Percentiles rank a stretch among this genome's conserved stretches.
phyloP scores from a whole-genome alignment of 805 yeast genomes.

The Candida hispaniensis region DNA sequence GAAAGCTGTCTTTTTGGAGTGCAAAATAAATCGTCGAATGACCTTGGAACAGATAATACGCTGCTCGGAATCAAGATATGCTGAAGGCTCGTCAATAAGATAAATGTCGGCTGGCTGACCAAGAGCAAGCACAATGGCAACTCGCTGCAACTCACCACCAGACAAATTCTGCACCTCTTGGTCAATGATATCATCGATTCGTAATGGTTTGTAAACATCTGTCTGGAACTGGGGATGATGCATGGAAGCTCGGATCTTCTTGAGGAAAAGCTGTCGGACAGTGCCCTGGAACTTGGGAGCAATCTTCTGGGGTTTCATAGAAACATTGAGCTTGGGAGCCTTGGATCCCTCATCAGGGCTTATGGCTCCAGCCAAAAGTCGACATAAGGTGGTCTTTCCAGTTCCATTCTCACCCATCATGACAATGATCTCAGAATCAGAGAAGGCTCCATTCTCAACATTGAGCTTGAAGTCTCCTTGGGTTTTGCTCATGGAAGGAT shows the following conservation, averaged over 20 bases:
- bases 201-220: constrained; percentile 92
- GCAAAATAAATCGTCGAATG: constrained; percentile 90
- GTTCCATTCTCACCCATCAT: constrained; percentile 99
- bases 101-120: constrained; percentile 95
- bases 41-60: constrained; percentile 99
- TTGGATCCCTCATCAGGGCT: constrained; percentile 72
- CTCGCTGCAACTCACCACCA: constrained; percentile 99
- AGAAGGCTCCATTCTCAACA: constrained; percentile 80
- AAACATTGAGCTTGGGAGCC: constrained; percentile 80
- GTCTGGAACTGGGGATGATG: constrained; percentile 96
- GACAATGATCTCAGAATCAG: constrained; percentile 92
- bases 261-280: constrained; percentile 92
- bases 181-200: constrained; percentile 87
- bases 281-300: constrained; percentile 99
- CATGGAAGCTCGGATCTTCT: constrained; percentile 89
- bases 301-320: constrained; percentile 98
- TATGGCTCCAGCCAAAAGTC: constrained; percentile 84
- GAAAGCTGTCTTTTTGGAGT: constrained; percentile 97
- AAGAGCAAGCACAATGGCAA: constrained; percentile 88
- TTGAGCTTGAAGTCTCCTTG: constrained; percentile 90
- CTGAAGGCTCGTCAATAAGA: constrained; percentile 97
- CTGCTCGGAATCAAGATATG: constrained; percentile 97
- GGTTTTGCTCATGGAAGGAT: constrained; percentile 79
- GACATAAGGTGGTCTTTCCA: constrained; percentile 97
- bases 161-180: constrained; percentile 96